Percentiles rank a stretch among this genome's conserved stretches.
Evolutionary conservation across 1,139 yeast genomes (phyloP).

Genomic region (Candida dubliniensis): DNA sequence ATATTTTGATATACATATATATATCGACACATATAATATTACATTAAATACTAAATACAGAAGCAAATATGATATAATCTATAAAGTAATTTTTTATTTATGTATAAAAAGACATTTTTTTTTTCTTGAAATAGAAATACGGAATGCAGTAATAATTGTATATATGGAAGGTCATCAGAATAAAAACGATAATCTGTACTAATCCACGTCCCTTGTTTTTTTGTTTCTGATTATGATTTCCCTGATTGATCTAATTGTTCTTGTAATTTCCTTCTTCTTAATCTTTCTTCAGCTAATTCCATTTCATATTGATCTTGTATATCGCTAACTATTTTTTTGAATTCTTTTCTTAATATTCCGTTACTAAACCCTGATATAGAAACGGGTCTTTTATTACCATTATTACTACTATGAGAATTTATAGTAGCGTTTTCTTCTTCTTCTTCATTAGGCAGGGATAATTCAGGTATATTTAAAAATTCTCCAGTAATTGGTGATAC

Average conservation of each 20-base stretch:
- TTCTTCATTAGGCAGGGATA: conserved; percentile 5
- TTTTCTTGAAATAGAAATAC: too few species aligned
- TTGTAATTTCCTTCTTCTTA: conserved; percentile 51
- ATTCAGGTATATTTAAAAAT: conserved; percentile 5
- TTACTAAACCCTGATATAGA: conserved; percentile 27
- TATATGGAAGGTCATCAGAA: too few species aligned
- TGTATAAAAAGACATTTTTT: too few species aligned
- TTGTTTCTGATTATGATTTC: not conserved
- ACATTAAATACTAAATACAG: too few species aligned
- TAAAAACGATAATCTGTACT: too few species aligned
- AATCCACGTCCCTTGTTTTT: too few species aligned
- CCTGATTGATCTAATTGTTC: conserved; percentile 27
- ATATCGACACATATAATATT: too few species aligned
- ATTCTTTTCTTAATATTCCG: conserved; percentile 65
- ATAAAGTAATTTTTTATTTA: too few species aligned
- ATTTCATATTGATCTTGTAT: conserved; percentile 61
- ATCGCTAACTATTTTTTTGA: conserved; percentile 64
- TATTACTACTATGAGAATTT: conserved; percentile 8
- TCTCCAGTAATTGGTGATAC: conserved; percentile 31
- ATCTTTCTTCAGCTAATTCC: conserved; percentile 57
- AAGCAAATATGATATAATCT: too few species aligned
- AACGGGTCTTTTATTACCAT: conserved; percentile 17
- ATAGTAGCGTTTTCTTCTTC: conserved; percentile 7
- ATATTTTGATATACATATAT: too few species aligned
- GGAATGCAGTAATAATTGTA: too few species aligned